Conservation (phyloP, 1,284 basidiomycete species). For the Pyrrhoderma noxium region DNA sequence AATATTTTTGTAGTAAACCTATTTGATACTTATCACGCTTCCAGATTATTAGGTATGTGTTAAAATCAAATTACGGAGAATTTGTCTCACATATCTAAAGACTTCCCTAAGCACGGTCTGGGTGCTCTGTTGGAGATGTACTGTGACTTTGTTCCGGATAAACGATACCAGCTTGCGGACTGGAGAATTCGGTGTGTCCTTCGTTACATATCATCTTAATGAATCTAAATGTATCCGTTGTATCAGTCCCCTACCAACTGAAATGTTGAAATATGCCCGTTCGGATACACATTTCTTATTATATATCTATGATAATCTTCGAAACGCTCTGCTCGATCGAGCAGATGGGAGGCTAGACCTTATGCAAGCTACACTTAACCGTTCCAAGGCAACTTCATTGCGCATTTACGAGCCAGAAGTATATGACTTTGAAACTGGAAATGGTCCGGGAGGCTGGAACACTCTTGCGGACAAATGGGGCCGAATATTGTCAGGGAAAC, state of each 20-base stretch:
- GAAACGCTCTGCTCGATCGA: slow-evolving; percentile 74
- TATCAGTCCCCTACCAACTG: slow-evolving; percentile 70
- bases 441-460: slow-evolving; percentile 69
- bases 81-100: slow-evolving; percentile 30
- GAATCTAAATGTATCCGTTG: background rate
- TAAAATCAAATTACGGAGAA: background rate
- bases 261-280: slow-evolving; percentile 90
- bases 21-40: slow-evolving; percentile 96
- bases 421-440: slow-evolving; percentile 63
- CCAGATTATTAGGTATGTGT: slow-evolving; percentile 68
- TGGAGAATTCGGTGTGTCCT: slow-evolving; percentile 82
- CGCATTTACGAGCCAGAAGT: slow-evolving; percentile 58
- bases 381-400: slow-evolving; percentile 69
- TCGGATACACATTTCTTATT: slow-evolving; percentile 95
- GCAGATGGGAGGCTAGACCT: slow-evolving; percentile 32
- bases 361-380: slow-evolving; percentile 51
- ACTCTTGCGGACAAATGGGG: slow-evolving; percentile 75
- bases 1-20: slow-evolving; percentile 90
- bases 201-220: background rate
- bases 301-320: slow-evolving; percentile 89
- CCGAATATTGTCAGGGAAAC: slow-evolving; percentile 39
- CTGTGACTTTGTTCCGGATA: slow-evolving; percentile 89
- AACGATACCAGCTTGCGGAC: slow-evolving; percentile 93
- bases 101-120: slow-evolving; percentile 78
- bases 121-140: slow-evolving; percentile 85